Base-by-base conservation (phyloP, 129 eudicot species). In the Flaveria robusta region DNA sequence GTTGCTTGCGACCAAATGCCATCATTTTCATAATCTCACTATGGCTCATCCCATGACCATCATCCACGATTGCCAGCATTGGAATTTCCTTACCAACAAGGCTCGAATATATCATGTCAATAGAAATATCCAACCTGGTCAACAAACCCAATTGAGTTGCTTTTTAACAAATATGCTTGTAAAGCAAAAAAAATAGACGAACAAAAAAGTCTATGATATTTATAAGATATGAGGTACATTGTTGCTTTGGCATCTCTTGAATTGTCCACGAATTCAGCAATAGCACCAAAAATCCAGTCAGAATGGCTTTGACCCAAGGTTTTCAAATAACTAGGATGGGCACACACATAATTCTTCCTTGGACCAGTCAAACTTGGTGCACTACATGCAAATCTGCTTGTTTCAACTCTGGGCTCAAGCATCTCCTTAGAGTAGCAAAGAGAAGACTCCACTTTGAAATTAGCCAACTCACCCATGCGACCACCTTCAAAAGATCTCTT, bases 201-300 rank as follows among this genome's bases (percentile, higher is more conserved):
- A 24, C 13, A 65, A 16, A 65, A 18, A 34, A 5, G 37, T 15
- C 46, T 14, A 2, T 16, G 39, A 34, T 65, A 34, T 65, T 34
- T 24, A n/a, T 6, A 15, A 65, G 16, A 31, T 5, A 65, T 1
- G 24, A 16, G 47, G 47, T 77, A 88, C 96, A 43, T 82, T 63
- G 89, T 79, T 42, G 96, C 89, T 74, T 88, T 82, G 39, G 96
- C 96, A 62, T 90, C 93, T 75, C 88, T 88, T 50, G 96, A 82
- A 73, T 90, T 90, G 79, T 90, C 96, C 62, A 90, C 88, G 46
- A 90, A 79, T 78, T 90, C 96, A 58, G 96, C 93, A 73, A 90
- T 76, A 74, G 93, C 96, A 55, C 96, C 96, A 81, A 90, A 90
- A 16, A 82, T 81, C 96, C 96, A 90, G 66, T 88, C 85, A 66